Conservation (phyloP, 257 asterid genomes). For the Nicotiana undulata region DNA sequence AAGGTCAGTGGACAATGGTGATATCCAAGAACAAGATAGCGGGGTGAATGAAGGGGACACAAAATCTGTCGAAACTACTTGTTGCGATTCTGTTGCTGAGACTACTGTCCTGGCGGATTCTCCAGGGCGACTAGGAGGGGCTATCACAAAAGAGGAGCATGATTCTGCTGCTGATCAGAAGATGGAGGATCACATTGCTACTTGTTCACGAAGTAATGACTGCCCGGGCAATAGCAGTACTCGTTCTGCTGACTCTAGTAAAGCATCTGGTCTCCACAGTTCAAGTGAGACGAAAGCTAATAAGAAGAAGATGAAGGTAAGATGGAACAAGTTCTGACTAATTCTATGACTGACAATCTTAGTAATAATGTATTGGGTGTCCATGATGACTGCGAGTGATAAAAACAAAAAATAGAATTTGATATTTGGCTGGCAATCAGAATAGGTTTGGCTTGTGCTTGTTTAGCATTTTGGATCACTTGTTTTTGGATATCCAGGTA, state of each 20-base stretch:
- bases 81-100: constrained; percentile 24
- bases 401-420: not conserved
- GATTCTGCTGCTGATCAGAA: constrained; percentile 16
- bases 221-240: not conserved
- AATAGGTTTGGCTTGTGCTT: not conserved
- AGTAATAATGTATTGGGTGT: not conserved
- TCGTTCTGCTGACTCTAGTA: constrained; percentile 8
- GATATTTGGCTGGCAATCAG: not conserved
- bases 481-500: constrained; percentile 20
- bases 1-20: constrained; percentile 25
- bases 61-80: constrained; percentile 44
- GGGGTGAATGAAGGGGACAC: constrained; percentile 33
- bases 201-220: constrained; percentile 10
- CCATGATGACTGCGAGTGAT: not conserved
- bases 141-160: constrained; percentile 20
- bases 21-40: constrained; percentile 24
- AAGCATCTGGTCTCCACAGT: constrained; percentile 10
- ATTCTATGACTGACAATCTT: not conserved
- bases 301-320: constrained; percentile 37
- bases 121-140: not conserved
- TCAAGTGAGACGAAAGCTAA: constrained; percentile 27
- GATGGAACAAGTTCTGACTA: not conserved
- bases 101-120: constrained; percentile 13
- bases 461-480: not conserved
- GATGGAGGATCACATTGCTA: constrained; percentile 9